Conservation (phyloP, 2,329 filamentous ascomycete species). For the Colletotrichum incanum region DNA sequence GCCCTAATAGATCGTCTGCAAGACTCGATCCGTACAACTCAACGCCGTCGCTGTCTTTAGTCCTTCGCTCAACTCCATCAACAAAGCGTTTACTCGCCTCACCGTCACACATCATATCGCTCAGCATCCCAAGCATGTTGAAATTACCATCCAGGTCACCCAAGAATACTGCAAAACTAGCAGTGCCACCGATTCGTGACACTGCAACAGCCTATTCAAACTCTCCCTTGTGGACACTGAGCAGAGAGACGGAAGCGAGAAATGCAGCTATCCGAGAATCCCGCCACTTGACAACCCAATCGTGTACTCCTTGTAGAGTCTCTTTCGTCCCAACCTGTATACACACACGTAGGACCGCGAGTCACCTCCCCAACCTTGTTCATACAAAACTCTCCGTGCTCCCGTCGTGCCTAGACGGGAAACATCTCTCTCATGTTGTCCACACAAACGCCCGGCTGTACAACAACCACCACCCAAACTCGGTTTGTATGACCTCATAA, state of each 20-base stretch:
- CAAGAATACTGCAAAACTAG: not conserved
- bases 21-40: not conserved
- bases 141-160: not conserved
- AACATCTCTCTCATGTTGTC: not conserved
- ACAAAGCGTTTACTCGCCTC: not conserved
- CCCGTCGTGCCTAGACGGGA: not conserved
- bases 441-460: not conserved
- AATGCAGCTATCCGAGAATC: not conserved
- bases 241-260: not conserved
- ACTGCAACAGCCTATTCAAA: not conserved
- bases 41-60: not conserved
- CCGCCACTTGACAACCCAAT: not conserved
- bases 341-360: not conserved
- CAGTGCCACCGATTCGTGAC: not conserved
- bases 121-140: not conserved
- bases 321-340: conserved; percentile 8
- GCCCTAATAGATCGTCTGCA: not conserved
- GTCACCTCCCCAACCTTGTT: not conserved
- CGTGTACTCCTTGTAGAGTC: not conserved
- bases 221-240: not conserved
- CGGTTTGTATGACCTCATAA: not conserved
- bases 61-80: no score
- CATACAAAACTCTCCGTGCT: not conserved
- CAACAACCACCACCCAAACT: not conserved
- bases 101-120: not conserved